These are phyloP conservation scores for Talaromyces nanjingensis DNA, from an alignment of 495 filamentous ascomycete species.

Conservation along the genomic window DNA sequence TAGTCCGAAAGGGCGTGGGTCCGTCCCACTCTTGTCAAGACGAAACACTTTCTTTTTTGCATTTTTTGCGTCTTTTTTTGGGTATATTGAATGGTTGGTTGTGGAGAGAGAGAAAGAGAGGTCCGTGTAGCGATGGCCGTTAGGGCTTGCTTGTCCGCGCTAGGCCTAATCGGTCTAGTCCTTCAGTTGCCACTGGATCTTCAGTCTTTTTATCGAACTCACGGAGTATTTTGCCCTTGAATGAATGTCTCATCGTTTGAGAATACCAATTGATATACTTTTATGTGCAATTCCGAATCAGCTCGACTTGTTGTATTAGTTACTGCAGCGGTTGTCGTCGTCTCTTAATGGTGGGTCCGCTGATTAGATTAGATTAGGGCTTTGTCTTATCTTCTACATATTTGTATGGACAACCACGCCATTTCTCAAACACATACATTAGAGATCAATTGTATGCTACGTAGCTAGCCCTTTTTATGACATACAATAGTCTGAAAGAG, in stretches of 20 bases:
- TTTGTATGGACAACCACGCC: not conserved
- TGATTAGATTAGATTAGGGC: not conserved
- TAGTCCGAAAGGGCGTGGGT: conserved; percentile 36
- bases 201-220: not conserved
- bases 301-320: not conserved
- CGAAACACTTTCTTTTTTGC: not conserved
- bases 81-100: not conserved
- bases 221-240: not conserved
- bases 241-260: not conserved
- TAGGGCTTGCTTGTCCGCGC: not conserved
- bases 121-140: not conserved
- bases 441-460: not conserved
- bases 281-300: not conserved
- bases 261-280: not conserved
- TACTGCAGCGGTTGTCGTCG: not conserved
- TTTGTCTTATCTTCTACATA: not conserved
- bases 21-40: conserved; percentile 46
- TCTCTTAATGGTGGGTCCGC: not conserved
- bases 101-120: too few species aligned
- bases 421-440: not conserved
- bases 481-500: not conserved
- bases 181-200: not conserved
- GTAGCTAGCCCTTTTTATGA: not conserved
- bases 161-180: not conserved
- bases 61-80: not conserved